A percentile compares a stretch with the other conserved stretches of the same genome.
phyloP scores from a whole-genome alignment of 2,329 filamentous ascomycete species.

The Aspergillus tanneri region DNA sequence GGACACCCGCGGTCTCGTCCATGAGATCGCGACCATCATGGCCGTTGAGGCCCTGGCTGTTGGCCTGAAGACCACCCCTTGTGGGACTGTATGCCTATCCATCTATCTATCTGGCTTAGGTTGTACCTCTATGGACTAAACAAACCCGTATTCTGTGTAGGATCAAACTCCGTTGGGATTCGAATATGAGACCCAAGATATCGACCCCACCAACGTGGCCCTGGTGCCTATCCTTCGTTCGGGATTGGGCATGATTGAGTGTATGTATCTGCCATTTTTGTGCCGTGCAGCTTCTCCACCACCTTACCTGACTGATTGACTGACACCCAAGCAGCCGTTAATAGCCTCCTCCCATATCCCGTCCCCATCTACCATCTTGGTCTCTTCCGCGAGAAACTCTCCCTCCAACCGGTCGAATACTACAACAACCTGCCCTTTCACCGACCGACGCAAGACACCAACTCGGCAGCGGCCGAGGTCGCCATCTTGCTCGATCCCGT shows the following conservation, averaged over 20 bases:
- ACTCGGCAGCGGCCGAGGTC: constrained; percentile 55
- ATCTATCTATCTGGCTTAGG: not conserved
- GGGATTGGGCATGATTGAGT: constrained; percentile 86
- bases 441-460: constrained; percentile 35
- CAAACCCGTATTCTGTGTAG: constrained; percentile 46
- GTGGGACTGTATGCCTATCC: constrained; percentile 60
- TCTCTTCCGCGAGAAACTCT: constrained; percentile 85
- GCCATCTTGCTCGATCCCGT: constrained; percentile 88
- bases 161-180: constrained; percentile 76
- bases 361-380: constrained; percentile 91
- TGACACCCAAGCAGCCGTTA: constrained; percentile 56
- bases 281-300: too few relatives aligned
- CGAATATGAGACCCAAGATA: constrained; percentile 65
- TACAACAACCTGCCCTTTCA: constrained; percentile 91
- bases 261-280: constrained; percentile 41
- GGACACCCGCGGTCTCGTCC: constrained; percentile 77
- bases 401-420: constrained; percentile 89
- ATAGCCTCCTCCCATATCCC: constrained; percentile 74
- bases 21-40: constrained; percentile 82
- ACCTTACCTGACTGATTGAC: not conserved
- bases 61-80: constrained; percentile 57
- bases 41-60: constrained; percentile 75
- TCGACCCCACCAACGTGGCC: constrained; percentile 67
- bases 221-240: constrained; percentile 91
- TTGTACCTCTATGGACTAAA: constrained; percentile 4